Evolutionary conservation across 139 green algal genomes (phyloP).

Genomic region (Pseudopediastrum boryanum): DNA sequence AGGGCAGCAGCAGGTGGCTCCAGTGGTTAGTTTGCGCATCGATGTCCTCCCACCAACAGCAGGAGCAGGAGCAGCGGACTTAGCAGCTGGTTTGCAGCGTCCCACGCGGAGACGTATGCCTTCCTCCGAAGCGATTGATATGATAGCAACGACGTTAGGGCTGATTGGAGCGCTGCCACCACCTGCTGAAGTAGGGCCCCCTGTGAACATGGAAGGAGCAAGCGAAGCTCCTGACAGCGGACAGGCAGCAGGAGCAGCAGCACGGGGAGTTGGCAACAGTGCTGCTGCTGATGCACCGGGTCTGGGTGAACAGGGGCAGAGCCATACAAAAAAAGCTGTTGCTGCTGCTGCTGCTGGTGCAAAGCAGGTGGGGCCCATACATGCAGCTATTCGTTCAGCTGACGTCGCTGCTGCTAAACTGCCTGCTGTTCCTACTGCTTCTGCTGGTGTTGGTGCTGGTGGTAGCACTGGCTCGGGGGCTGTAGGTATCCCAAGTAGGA

Average conservation of each 20-base stretch:
- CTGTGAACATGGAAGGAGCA: not conserved
- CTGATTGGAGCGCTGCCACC: no score
- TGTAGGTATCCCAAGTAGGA: not conserved
- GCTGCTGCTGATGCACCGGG: not conserved
- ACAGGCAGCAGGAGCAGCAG: not conserved
- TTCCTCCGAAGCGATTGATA: no score
- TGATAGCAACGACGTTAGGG: no score
- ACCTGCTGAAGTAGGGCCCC: no score
- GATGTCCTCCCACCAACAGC: conserved; percentile 11
- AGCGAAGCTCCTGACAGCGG: not conserved
- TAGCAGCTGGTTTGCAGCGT: not conserved
- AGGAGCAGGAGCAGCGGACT: not conserved
- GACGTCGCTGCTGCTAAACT: not conserved
- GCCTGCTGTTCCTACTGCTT: not conserved
- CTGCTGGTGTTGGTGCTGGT: not conserved
- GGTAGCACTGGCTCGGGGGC: not conserved
- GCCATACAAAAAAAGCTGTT: no score
- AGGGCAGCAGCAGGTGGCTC: no score
- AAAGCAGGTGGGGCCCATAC: not conserved
- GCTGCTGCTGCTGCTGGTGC: not conserved
- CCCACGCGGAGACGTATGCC: not conserved
- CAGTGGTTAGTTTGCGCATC: no score
- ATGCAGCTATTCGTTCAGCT: not conserved
- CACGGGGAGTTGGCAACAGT: not conserved
- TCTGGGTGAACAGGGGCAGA: not conserved